Evolutionary conservation across 2,329 filamentous ascomycete genomes (phyloP), one percentile per base, ranked within the genome.

Genomic region (Clonostachys sp.): DNA sequence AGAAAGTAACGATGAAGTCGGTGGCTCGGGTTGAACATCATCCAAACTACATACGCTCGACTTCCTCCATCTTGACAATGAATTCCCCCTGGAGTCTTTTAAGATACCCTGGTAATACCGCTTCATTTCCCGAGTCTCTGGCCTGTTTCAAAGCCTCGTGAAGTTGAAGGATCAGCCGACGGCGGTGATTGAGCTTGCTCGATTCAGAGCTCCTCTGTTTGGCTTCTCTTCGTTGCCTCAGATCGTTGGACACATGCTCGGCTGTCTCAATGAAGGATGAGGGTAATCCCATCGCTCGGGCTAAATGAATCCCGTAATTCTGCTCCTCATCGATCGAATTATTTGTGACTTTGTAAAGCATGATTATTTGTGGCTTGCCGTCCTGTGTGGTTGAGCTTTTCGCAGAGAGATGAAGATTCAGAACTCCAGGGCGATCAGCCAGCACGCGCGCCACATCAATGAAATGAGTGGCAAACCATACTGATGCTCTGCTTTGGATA

Each of bases 381-480:
- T 75, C 70, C 3, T 78, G 67, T 1, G 69, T 64, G 2, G 59
- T 59, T 0, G 72, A 72, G 42, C 84, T 81, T 40, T 91, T 78
- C 1, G 91, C 87, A 1, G 82, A 78, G 3, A 97, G 77, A 59
- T 96, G 91, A 3, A 95, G 71, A 54, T 89, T 95, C 20, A 91
- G 73, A 1, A 96, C 90, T 0, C 91, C 91, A 14, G 80, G 81
- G 12, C 88, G 80, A 53, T 91, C 84, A 2, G 79, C 74, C 50
- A 96, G 74, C 35, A 92, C 88, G 4, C 77, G 78, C 0, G 91
- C 86, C 3, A 99, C 74, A 51, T 96, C 89, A 35, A 81, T 75
- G 61, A 96, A 99, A 61, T 99, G 95, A 0, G 94, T 97, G 2
- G 87, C 90, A 65, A 99, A 99, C 84, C 90, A 96, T 0, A 96